phyloP scores from a whole-genome alignment of 2,329 filamentous ascomycete genomes.

The Sarocladiaceae sp. region DNA sequence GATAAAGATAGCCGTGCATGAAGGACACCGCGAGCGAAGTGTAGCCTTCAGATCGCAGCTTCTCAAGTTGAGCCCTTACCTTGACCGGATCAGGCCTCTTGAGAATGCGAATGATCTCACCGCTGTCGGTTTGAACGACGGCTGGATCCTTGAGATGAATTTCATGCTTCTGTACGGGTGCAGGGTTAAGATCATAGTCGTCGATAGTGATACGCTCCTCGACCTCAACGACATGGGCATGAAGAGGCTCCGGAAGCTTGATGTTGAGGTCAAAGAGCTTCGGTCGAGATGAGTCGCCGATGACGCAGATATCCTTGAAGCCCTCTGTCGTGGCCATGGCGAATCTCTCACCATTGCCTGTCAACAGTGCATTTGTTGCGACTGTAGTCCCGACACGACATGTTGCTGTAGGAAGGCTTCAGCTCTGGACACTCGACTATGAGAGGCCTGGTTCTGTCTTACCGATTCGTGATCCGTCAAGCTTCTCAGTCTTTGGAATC shows the following conservation, averaged over 20 bases:
- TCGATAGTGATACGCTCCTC: constrained; percentile 67
- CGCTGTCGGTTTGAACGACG: constrained; percentile 55
- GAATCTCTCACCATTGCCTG: constrained; percentile 64
- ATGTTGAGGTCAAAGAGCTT: constrained; percentile 68
- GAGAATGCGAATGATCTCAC: constrained; percentile 59
- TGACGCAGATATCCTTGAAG: constrained; percentile 65
- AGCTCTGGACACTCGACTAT: constrained; percentile 24
- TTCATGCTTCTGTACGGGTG: constrained; percentile 40
- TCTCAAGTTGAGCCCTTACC: constrained; percentile 50
- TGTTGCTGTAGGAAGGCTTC: constrained; percentile 43
- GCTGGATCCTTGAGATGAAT: constrained; percentile 18
- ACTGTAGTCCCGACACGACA: constrained; percentile 74
- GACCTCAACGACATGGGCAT: constrained; percentile 61
- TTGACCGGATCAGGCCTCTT: constrained; percentile 42
- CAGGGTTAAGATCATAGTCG: constrained; percentile 61
- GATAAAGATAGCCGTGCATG: constrained; percentile 85
- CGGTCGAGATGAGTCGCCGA: constrained; percentile 66
- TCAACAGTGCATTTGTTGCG: constrained; percentile 68
- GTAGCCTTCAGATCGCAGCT: constrained; percentile 58
- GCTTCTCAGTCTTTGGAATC: constrained; percentile 37
- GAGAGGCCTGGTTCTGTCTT: background rate
- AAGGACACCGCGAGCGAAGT: constrained; percentile 76
- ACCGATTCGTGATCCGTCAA: constrained; percentile 27
- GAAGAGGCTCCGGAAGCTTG: constrained; percentile 59
- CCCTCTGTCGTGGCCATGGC: constrained; percentile 62